phyloP scores from a whole-genome alignment of 176 grass and related monocot species.

The Alopecurus myosuroides region DNA sequence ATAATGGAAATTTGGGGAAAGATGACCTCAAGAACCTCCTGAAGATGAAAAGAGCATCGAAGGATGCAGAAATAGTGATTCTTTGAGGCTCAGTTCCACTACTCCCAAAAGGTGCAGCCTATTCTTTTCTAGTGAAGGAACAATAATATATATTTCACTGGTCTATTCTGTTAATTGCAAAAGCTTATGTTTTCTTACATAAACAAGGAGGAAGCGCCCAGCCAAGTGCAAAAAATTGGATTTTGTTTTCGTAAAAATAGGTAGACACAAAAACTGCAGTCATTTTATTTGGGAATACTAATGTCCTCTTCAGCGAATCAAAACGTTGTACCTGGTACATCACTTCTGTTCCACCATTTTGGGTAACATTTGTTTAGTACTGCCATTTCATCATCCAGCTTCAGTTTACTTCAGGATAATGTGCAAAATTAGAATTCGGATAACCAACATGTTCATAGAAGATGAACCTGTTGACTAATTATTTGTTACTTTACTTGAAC shows the following conservation, averaged over 20 bases:
- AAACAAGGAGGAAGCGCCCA: not conserved
- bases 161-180: not conserved
- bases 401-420: not conserved
- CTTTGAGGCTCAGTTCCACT: not conserved
- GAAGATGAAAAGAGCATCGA: slow-evolving; percentile 37
- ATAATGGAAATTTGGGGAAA: not conserved
- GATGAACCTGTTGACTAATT: not conserved
- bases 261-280: not conserved
- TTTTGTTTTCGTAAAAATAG: not conserved
- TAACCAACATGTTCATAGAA: not conserved
- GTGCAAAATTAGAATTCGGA: not conserved
- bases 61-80: slow-evolving; percentile 14
- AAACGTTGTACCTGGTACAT: not conserved
- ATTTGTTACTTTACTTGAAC: not conserved
- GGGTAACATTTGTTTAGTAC: not conserved
- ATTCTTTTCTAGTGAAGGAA: not conserved
- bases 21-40: slow-evolving; percentile 15
- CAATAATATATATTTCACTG: not conserved
- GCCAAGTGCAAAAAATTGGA: not conserved
- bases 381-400: not conserved
- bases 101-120: not conserved
- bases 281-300: not conserved
- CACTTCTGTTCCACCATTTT: not conserved
- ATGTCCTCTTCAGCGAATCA: not conserved
- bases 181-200: not conserved